These are phyloP conservation scores for Taphrina flavorubra DNA, from an alignment of 1,139 yeast genomes.

Conservation along the genomic window DNA sequence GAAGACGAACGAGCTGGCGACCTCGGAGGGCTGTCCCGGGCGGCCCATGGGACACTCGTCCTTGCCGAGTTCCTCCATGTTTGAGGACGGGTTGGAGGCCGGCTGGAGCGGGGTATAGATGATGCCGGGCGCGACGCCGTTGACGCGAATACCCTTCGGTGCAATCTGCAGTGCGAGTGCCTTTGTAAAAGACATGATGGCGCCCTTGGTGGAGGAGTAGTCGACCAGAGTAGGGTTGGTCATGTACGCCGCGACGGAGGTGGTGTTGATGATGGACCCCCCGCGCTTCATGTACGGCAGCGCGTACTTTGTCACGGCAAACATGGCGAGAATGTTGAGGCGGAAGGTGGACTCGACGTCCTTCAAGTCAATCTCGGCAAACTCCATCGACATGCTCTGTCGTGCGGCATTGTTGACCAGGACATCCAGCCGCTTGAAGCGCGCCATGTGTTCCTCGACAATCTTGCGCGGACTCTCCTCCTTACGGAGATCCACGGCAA, in stretches of 20 bases:
- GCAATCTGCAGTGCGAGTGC: slow-evolving; percentile 68
- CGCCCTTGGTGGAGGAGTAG: slow-evolving; percentile 42
- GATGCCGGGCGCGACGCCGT: slow-evolving; percentile 74
- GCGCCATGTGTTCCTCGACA: slow-evolving; percentile 66
- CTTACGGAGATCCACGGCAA: slow-evolving; percentile 30
- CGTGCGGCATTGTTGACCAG: slow-evolving; percentile 39
- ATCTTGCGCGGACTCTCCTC: slow-evolving; percentile 54
- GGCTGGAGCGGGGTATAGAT: slow-evolving; percentile 61
- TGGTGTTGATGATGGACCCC: slow-evolving; percentile 39
- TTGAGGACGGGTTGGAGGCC: slow-evolving; percentile 37
- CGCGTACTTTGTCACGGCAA: slow-evolving; percentile 40
- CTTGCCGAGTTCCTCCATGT: slow-evolving; percentile 36
- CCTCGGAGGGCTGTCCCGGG: slow-evolving; percentile 41
- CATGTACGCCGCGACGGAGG: slow-evolving; percentile 39
- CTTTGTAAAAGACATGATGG: slow-evolving; percentile 57
- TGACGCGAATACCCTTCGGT: slow-evolving; percentile 59
- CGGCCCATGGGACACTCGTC: slow-evolving; percentile 38
- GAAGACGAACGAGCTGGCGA: slow-evolving; percentile 40
- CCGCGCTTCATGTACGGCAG: slow-evolving; percentile 41
- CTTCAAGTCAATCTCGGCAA: slow-evolving; percentile 60
- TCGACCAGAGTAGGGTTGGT: slow-evolving; percentile 38
- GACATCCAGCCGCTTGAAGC: slow-evolving; percentile 63
- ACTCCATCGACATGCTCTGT: slow-evolving; percentile 35
- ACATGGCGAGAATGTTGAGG: slow-evolving; percentile 54
- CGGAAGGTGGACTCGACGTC: slow-evolving; percentile 90